These are phyloP conservation scores for Picea engelmannii DNA, from an alignment of 83 land plant species.

Conservation along the genomic window DNA sequence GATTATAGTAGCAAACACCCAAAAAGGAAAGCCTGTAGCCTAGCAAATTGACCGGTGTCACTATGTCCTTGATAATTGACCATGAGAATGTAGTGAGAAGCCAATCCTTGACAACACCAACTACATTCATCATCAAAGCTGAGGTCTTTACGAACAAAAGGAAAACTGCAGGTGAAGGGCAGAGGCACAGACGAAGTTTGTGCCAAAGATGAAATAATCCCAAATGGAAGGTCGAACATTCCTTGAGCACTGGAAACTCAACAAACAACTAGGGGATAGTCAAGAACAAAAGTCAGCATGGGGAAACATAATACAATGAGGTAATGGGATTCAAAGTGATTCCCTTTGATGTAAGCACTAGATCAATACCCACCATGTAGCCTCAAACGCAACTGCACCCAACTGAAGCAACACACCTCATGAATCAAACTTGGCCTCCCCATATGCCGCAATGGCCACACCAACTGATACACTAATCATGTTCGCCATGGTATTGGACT, in stretches of 20 bases:
- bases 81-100: slow-evolving; percentile 85
- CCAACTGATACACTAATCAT: slow-evolving; percentile 81
- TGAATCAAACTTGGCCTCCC: slow-evolving; percentile 68
- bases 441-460: slow-evolving; percentile 83
- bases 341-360: slow-evolving; percentile 82
- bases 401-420: slow-evolving; percentile 76
- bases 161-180: slow-evolving; percentile 81
- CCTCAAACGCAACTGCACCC: slow-evolving; percentile 81
- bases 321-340: slow-evolving; percentile 79
- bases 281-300: slow-evolving; percentile 71
- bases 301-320: slow-evolving; percentile 79
- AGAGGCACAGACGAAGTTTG: slow-evolving; percentile 74
- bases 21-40: slow-evolving; percentile 66
- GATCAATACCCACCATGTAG: slow-evolving; percentile 80
- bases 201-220: slow-evolving; percentile 70
- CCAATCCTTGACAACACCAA: slow-evolving; percentile 93
- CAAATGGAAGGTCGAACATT: slow-evolving; percentile 43
- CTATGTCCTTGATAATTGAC: slow-evolving; percentile 67
- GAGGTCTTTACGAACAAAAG: slow-evolving; percentile 83
- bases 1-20: slow-evolving; percentile 49
- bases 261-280: slow-evolving; percentile 73
- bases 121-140: slow-evolving; percentile 87
- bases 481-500: slow-evolving; percentile 55
- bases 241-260: slow-evolving; percentile 47
- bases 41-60: slow-evolving; percentile 42